Percentiles rank a stretch among this genome's conserved stretches.
Conservation (phyloP, 495 filamentous ascomycete species). For the Penicillium mononematosum region DNA sequence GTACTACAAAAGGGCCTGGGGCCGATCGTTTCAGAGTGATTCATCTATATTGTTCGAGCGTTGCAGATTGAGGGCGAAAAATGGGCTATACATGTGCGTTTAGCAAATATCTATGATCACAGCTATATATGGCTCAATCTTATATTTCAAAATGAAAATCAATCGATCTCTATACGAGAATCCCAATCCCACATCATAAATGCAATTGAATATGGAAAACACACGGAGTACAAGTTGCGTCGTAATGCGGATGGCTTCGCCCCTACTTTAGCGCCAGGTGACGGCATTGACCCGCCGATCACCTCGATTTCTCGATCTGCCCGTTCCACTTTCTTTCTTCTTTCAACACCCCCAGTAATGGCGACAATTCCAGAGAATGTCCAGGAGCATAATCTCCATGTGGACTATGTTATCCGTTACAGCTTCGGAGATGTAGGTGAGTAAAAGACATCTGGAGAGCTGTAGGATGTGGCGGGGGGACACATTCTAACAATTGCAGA, state of each 20-base stretch:
- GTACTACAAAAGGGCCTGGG: neutral
- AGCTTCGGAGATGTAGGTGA: conserved; percentile 64
- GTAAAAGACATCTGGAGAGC: conserved; percentile 11
- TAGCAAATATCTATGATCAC: neutral
- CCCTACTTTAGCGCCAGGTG: conserved; percentile 9
- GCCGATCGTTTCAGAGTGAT: neutral
- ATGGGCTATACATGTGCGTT: neutral
- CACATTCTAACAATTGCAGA: conserved; percentile 46
- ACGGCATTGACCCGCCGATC: conserved; percentile 15
- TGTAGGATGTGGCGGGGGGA: neutral
- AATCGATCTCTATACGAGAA: neutral
- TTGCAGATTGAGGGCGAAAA: neutral
- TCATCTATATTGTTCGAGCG: neutral
- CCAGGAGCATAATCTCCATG: conserved; percentile 58
- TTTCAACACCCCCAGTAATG: conserved; percentile 26
- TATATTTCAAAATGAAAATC: neutral
- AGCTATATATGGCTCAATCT: neutral
- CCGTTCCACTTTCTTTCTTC: conserved; percentile 5
- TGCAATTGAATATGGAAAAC: neutral
- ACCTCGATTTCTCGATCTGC: conserved; percentile 12
- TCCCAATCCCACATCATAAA: neutral
- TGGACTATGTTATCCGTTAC: conserved; percentile 93
- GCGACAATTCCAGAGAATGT: conserved; percentile 27
- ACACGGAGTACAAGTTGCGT: neutral
- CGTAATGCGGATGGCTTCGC: conserved; percentile 1